Evolutionary conservation across 257 asterid genomes (phyloP), one percentile per base, ranked within the genome.

Genomic region (Solanum clarkiae): DNA sequence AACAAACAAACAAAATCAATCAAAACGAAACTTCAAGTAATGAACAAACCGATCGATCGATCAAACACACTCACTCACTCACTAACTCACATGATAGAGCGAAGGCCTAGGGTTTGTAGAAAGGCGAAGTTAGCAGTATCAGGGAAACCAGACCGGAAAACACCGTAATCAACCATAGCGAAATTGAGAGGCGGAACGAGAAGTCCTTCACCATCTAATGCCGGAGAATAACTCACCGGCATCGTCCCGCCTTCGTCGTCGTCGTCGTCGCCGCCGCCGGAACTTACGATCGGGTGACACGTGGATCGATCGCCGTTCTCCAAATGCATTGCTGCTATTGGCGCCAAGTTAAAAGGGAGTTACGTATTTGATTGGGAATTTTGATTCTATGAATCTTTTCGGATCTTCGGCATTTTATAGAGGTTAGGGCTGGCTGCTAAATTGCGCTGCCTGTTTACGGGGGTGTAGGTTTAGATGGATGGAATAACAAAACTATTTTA

Each of bases 101-200:
- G 97, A 84, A 96, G 96, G 91, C 93, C 93, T 89, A 96, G 97
- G 94, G 97, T 91, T 91, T 90, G 90, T 86, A 96, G 47, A 82
- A 96, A 96, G 49, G 97, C 87, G 72, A 96, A 93, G 84, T 96
- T 96, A 49, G 94, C 85, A 72, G 81, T 20, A 57, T 93, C 93
- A 17, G 99, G 99, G 81, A 94, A 96, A 29, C 99, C 98, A 17
- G 98, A 96, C n/a, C 99, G 97, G 90, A 84, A 96, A 36, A 96
- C 88, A 45, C 99, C 98, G 71, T 92, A 90, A 90, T 96, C 98
- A 71, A 94, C 99, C 98, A 96, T 94, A 4, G 99, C 88, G 75
- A 94, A 96, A 86, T 96, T 96, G 18, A 94, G 86, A 42, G 99
- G 98, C 89, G 98, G 98, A 68, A 92, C 93, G 17, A 85, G 87